Base-by-base conservation (phyloP, 1,284 basidiomycete genomes). In the Agaricales sp. region DNA sequence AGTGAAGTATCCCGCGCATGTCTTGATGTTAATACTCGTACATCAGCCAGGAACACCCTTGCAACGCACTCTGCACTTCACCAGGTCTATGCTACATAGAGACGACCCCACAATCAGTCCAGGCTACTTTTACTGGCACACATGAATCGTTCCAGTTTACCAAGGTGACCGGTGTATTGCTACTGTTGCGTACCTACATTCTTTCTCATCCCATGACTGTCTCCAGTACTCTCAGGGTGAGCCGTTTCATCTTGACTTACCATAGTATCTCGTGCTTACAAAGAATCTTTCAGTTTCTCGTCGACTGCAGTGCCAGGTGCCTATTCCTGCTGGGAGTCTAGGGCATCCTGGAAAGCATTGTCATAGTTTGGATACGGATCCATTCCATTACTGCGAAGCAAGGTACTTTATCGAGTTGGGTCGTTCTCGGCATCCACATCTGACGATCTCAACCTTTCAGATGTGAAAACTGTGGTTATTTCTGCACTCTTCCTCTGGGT, bases 71-170 rank as follows among this genome's bases (percentile, higher is more conserved):
- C 1, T 81, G 80, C 53, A 54, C 62, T 37, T 63, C 69, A 0
- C 54, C 57, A 0, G 79, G 78, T 0, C 74, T 75, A 20, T 80
- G 78, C 50, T 67, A 78, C 50, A 78, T 82, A 3, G 75, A 77
- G 30, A 77, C 71, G 0, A 63, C 70, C 0, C 80, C 79, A 0
- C 69, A 75, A 50, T 75, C 78, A 0, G 69, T 82, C 25, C 71
- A 79, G 53, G 73, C 73, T 1, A 78, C 75, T 0, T 82, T 81
- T 52, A 47, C 73, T 61, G 50, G 78, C 62, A 52, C 71, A 61
- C 55, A 78, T 49, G 61, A 64, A 54, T 69, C 75, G 61, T 70
- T 81, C 70, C 54, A 73, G 52, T 52, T 79, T 53, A 52, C 80
- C 67, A 52, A 82, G 63, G 62, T 78, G 70, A 55, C 71, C 0